Base-by-base conservation (phyloP, 257 asterid genomes). In the Capsicum chinense region DNA sequence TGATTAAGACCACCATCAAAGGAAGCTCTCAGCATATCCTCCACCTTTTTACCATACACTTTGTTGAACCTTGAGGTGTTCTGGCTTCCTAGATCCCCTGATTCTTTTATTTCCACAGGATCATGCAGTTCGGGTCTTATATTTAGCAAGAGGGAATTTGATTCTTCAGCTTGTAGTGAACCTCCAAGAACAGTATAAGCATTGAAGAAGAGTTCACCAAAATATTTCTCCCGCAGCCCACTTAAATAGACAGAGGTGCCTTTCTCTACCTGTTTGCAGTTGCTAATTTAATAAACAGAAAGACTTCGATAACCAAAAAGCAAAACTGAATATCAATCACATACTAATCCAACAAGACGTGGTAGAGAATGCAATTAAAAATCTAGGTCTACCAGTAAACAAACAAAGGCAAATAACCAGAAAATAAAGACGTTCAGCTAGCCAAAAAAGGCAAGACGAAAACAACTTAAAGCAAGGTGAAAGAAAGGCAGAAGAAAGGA, bases 161-260 rank as follows among this genome's bases (percentile, higher is more conserved):
- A 83, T 59, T 85, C 86, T 81, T 79, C 88, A 54, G 90, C 85
- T 10, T 86, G 84, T 17, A 87, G 83, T 76, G 95, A 88, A 85
- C 92, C 92, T 86, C 92, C 89, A 84, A 96, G 83, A 84, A 91
- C 88, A 86, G 89, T 84, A 70, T 97, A 90, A 71, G 97, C 99
- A 89, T 94, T 94, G 86, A 91, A 88, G 86, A 96, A 94, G 79
- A 96, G 83, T 93, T 94, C 98, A 54, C 99, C 99, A 86, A 92
- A 96, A 87, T 94, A 90, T 88, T 96, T 94, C 93, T 96, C 99
- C 33, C 99, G 92, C 52, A 93, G 85, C 64, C 99, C 99, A 90
- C 99, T 96, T 85, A 96, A 86, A 90, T 94, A 96, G 63, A 95
- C 94, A 81, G 90, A 85, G 74, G 89, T 80, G 81, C 99, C 99